Evolutionary conservation across 2,329 filamentous ascomycete species (phyloP), one percentile per base, ranked within the genome.

Genomic region (Ustilaginoidea virens): DNA sequence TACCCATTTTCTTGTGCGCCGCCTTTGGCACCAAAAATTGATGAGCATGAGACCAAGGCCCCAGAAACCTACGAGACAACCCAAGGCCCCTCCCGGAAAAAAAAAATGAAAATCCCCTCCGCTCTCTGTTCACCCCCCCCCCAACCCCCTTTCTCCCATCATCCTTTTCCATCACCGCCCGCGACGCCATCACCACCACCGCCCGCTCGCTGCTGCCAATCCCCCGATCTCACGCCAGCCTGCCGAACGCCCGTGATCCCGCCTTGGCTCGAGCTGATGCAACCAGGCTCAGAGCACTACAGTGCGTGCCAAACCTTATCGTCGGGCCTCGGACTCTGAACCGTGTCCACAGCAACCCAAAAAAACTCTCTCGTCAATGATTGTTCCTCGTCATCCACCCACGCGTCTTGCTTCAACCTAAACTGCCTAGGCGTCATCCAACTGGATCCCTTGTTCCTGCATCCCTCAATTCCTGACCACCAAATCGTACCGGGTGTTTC

Each of bases 31-130:
- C 50, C 47, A 49, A 50, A 44, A 53, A 50, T 47, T 39, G 47
- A n/a, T n/a, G n/a, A 49, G 48, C 49, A 54, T 53, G 47, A 53
- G 46, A 52, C 51, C 46, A 53, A 48, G 42, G 37, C 47, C 47
- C 46, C 45, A 49, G 47, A 49, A 51, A 39, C 42, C 40, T 45
- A 45, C 49, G 45, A 52, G 49, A 52, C 48, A 52, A 39, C 41
- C 35, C 38, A 40, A 34, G 36, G 29, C 37, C 39, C 44, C 43
- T 47, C 40, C n/a, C n/a, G n/a, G n/a, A n/a, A n/a, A 40, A 38
- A 42, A 39, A 39, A 46, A 40, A 44, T 42, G 39, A 42, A 47
- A 44, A 44, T 40, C 37, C 42, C 43, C 38, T 46, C 43, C 39
- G 38, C 31, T 35, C 34, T 37, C 32, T 25, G 36, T 35, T 30